phyloP scores from a whole-genome alignment of 192 early-diverging fungal genomes.

The Pilobolus umbonatus region DNA sequence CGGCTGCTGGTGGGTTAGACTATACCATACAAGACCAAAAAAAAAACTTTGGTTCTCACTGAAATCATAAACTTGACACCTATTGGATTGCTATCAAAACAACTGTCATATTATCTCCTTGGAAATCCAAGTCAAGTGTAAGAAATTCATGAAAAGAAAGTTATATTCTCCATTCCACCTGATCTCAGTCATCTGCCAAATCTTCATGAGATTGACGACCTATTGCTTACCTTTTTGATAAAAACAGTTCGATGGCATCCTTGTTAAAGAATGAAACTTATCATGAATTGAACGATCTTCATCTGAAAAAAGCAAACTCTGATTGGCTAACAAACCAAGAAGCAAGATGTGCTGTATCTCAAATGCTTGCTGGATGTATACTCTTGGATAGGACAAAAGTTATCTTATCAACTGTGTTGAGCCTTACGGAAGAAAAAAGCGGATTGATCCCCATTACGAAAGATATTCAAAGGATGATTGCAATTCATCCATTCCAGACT shows the following conservation, averaged over 20 bases:
- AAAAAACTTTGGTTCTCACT: constrained; percentile 3
- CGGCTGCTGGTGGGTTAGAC: constrained; percentile 4
- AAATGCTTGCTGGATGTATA: constrained; percentile 1
- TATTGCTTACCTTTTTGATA: constrained; percentile 11
- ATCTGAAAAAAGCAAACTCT: constrained; percentile 5
- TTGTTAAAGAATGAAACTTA: constrained; percentile 11
- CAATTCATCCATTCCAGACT: constrained; percentile 8
- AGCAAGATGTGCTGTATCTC: constrained; percentile 8
- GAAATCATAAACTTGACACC: constrained; percentile 1
- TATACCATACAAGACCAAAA: constrained; percentile 7
- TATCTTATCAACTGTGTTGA: constrained; percentile 1
- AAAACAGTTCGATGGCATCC: constrained; percentile 2
- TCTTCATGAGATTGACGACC: background rate
- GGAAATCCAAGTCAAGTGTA: constrained; percentile 3
- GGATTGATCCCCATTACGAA: constrained; percentile 11
- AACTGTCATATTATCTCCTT: constrained; percentile 7
- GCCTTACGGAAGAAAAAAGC: constrained; percentile 2
- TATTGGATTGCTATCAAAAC: constrained; percentile 11
- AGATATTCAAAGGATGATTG: constrained; percentile 3
- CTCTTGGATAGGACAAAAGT: background rate
- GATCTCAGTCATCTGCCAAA: constrained; percentile 8
- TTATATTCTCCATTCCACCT: constrained; percentile 16
- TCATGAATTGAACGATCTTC: constrained; percentile 3
- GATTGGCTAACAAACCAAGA: constrained; percentile 12
- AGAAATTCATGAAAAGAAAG: constrained; percentile 7